Evolutionary conservation across 2,329 filamentous ascomycete species (phyloP).

Genomic region (Zasmidium cellare): DNA sequence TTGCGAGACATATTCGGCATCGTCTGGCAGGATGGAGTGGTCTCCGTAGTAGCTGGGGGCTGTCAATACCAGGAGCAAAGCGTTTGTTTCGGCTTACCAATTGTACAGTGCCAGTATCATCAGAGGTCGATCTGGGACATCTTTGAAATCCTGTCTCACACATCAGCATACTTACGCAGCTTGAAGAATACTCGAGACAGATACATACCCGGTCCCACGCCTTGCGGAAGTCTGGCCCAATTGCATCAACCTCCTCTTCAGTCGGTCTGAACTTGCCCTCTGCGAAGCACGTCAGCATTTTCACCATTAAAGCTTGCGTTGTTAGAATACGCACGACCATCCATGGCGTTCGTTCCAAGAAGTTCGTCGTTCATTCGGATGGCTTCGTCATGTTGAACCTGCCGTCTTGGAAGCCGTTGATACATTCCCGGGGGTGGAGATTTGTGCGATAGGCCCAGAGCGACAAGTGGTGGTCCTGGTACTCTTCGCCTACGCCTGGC

Average conservation of each 20-base stretch:
- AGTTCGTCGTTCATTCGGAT: slow-evolving; percentile 50
- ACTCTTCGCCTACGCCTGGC: slow-evolving; percentile 29
- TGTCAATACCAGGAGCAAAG: background rate
- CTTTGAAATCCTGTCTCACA: slow-evolving; percentile 47
- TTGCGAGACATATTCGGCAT: slow-evolving; percentile 54
- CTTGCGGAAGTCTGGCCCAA: slow-evolving; percentile 55
- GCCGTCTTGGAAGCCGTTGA: slow-evolving; percentile 56
- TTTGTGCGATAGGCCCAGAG: slow-evolving; percentile 55
- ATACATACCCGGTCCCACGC: slow-evolving; percentile 50
- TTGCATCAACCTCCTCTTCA: slow-evolving; percentile 51
- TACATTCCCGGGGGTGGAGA: slow-evolving; percentile 48
- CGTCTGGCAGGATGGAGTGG: slow-evolving; percentile 35
- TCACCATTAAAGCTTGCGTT: no score
- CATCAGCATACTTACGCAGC: background rate
- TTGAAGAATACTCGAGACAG: background rate
- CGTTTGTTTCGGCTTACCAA: slow-evolving; percentile 27
- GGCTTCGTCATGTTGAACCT: slow-evolving; percentile 48
- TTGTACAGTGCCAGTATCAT: slow-evolving; percentile 46
- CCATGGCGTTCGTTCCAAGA: slow-evolving; percentile 60
- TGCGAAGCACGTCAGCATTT: slow-evolving; percentile 3
- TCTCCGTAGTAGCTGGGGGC: slow-evolving; percentile 31
- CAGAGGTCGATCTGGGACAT: slow-evolving; percentile 48
- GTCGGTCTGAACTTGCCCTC: slow-evolving; percentile 58
- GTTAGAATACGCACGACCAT: slow-evolving; percentile 44
- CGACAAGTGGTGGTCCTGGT: slow-evolving; percentile 47